Evolutionary conservation across 306 rosid species (phyloP).

Genomic region (Cucurbita ficifolia): DNA sequence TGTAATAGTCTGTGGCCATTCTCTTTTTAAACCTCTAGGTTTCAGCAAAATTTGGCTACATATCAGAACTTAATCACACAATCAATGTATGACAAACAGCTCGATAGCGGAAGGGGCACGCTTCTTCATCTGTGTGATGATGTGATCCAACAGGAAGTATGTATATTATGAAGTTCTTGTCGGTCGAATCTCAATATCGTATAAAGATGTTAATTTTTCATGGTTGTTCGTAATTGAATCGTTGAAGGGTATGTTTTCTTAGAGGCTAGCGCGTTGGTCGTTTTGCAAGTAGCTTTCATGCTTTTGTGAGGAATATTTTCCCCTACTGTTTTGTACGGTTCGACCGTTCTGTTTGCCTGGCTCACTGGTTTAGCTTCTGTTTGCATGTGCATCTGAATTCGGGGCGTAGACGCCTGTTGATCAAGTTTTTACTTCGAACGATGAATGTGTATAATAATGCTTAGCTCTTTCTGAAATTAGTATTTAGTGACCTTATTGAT

Average conservation of each 20-base stretch:
- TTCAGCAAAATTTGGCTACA: conserved; percentile 72
- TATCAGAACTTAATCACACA: conserved; percentile 92
- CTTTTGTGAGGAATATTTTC: neutral
- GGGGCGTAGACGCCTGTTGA: neutral
- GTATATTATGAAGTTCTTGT: conserved; percentile 1
- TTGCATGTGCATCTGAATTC: neutral
- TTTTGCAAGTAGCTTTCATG: neutral
- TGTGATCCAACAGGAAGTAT: conserved; percentile 95
- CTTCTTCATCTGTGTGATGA: conserved; percentile 98
- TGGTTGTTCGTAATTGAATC: neutral
- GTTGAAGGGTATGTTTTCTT: neutral
- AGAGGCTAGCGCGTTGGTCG: neutral
- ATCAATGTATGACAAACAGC: conserved; percentile 92
- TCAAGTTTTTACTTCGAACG: neutral
- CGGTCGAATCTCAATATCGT: no score
- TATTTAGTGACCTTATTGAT: neutral
- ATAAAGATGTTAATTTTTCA: neutral
- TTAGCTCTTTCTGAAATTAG: neutral
- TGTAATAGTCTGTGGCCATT: neutral
- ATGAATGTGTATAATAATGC: neutral
- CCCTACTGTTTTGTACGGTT: neutral
- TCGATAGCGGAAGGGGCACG: conserved; percentile 95
- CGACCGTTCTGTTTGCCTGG: neutral
- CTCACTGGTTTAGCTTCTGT: neutral
- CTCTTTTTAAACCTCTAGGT: conserved; percentile 27